Base-by-base conservation (phyloP, 208 protist genomes). In the Trypanosoma vivax region DNA sequence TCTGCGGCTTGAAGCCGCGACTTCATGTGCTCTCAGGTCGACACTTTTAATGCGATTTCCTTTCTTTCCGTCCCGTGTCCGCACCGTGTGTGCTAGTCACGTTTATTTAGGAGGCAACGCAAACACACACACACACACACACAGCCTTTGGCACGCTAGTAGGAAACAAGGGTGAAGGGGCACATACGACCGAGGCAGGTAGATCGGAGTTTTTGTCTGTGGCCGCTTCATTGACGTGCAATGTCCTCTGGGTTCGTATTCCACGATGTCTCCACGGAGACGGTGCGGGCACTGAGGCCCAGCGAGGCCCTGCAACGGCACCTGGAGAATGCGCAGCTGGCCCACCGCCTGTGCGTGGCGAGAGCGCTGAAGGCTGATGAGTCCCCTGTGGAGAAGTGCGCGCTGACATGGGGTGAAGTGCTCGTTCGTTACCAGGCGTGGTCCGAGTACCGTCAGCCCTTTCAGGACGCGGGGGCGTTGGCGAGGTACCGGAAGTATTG, bases 381-480 rank as follows among this genome's bases (percentile, higher is more conserved):
- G 57, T 29, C 70, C 16, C 71, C 79, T 21, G 77, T 88, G 29
- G 87, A 94, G 28, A 83, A 79, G 71, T 94, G 87, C 50, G 77
- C 87, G 25, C 70, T 94, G 43, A 94, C 87, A 10, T 94, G 87
- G 87, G 87, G 87, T 29, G 83, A 94, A 49, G 87, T 94, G 46
- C 67, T 88, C 45, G 64, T 88, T 60, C 87, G 87, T 43, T 94
- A 91, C 79, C 72, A 80, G 47, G 78, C 88, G 67, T 94, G 83
- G 81, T 38, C 81, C 34, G 78, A 85, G 19, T 92, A 94, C 73
- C 80, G 87, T 63, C 66, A 79, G 18, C 77, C 87, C 9, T 94
- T 94, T 56, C 71, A 88, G 47, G 78, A 88, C 50, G 70, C 64
- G 50, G 69, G 63, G 9, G 69, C 83, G 27, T 70, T 83, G 66